These are phyloP conservation scores for Serpula lacrymans DNA, from an alignment of 768 basidiomycete genomes.

Conservation along the genomic window DNA sequence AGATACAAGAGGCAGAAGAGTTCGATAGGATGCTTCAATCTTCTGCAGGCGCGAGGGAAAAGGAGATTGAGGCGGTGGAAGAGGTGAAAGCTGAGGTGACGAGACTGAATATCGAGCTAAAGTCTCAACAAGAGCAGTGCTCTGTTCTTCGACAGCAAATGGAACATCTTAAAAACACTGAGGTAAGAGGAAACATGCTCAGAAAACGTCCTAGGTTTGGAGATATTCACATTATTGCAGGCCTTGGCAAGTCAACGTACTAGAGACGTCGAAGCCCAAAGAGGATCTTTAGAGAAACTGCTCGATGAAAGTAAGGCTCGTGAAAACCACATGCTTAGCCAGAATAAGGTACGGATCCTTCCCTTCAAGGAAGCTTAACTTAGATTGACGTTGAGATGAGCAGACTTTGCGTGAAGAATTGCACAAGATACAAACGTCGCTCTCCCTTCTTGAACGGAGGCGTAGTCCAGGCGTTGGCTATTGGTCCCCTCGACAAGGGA, in stretches of 20 bases:
- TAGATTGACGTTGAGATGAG: slow-evolving; percentile 7
- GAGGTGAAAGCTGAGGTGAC: slow-evolving; percentile 55
- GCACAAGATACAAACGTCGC: slow-evolving; percentile 92
- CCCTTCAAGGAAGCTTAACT: neutral
- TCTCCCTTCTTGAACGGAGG: slow-evolving; percentile 83
- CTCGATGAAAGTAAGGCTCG: slow-evolving; percentile 70
- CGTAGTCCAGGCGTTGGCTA: slow-evolving; percentile 94
- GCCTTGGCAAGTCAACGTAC: slow-evolving; percentile 41
- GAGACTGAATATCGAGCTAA: slow-evolving; percentile 45
- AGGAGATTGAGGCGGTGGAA: slow-evolving; percentile 48
- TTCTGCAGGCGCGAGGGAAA: slow-evolving; percentile 56
- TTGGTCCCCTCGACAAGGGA: slow-evolving; percentile 58
- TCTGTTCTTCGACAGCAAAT: slow-evolving; percentile 52
- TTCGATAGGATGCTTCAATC: slow-evolving; percentile 57
- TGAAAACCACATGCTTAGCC: slow-evolving; percentile 65
- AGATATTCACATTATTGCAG: slow-evolving; percentile 28
- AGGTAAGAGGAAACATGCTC: slow-evolving; percentile 43
- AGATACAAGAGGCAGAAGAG: slow-evolving; percentile 73
- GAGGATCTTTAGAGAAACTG: slow-evolving; percentile 56
- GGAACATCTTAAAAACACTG: slow-evolving; percentile 49
- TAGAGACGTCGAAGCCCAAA: slow-evolving; percentile 46
- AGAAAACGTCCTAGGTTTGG: too few relatives aligned
- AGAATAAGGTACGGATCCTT: slow-evolving; percentile 66
- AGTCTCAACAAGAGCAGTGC: slow-evolving; percentile 47
- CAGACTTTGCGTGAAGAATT: slow-evolving; percentile 92